Base-by-base conservation (phyloP, 2,329 filamentous ascomycete genomes). In the Aureobasidium sp. region DNA sequence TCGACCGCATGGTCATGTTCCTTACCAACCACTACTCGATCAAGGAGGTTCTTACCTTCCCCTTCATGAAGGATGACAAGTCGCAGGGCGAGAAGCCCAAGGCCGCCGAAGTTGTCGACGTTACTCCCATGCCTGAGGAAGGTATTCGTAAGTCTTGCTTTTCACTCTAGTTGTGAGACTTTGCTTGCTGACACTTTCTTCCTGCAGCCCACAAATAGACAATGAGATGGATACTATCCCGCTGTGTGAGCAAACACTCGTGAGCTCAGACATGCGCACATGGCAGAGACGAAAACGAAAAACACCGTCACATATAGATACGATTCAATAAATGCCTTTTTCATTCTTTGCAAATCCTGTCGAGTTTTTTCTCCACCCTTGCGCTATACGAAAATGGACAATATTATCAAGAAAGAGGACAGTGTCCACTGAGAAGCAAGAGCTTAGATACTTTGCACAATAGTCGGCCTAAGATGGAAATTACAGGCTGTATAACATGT, bases 21-120 rank as follows among this genome's bases (percentile, higher is more conserved):
- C 79, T 97, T 76, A 96, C 93, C 53, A 86, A 97, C 77, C 90
- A 96, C 79, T 94, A 96, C 80, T 90, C 85, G 69, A 99, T 99
- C 75, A 92, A 94, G 78, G 94, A 99, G 78, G 93, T 97, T 3
- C 79, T 97, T 66, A 87, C 93, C 9, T 99, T 99, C 85, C 94
- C 94, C 12, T 93, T 97, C 79, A 96, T 99, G 90, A 96, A 96
- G 85, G 89, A 93, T 56, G 89, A 93, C 71, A 78, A 81, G 41
- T 73, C 75, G 64, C 29, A 34, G 42, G 75, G 76, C 67, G 67
- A 68, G 51, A 76, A 77, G 61, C 74, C 74, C 67, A 73, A 78
- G 64, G 84, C 85, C 13, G 86, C 85, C 2, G 86, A 89, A 76
- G 80, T 86, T 61, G 83, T 80, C 34, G 84, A 79, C 39, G 76